Percentiles rank a stretch among this genome's conserved stretches.
Evolutionary conservation across 1,139 yeast genomes (phyloP).

Genomic region (Schwanniomyces etchellsii): DNA sequence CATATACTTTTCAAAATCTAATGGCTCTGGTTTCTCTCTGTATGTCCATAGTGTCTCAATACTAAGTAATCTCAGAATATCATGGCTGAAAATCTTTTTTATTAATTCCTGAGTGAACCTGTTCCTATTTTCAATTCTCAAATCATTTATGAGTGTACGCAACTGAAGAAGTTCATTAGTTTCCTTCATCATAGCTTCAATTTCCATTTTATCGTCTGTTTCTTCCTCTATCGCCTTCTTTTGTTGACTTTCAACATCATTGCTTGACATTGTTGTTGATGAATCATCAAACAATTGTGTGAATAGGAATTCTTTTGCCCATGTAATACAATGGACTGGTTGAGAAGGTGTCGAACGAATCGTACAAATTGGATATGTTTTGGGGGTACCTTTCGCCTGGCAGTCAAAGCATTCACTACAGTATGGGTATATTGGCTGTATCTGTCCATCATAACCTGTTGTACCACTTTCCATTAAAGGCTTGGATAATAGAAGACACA

Average conservation of each 20-base stretch:
- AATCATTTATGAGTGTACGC: conserved; percentile 38
- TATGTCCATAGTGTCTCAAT: conserved; percentile 80
- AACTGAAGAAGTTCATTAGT: conserved; percentile 70
- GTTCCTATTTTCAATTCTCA: conserved; percentile 11
- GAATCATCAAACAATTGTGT: conserved; percentile 68
- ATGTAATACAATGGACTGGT: conserved; percentile 93
- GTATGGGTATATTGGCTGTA: conserved; percentile 83
- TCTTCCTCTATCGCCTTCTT: conserved; percentile 40
- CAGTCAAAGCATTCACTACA: conserved; percentile 92
- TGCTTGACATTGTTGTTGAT: conserved; percentile 22
- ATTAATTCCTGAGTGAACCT: conserved; percentile 39
- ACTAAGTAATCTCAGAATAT: conserved; percentile 64
- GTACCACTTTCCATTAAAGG: conserved; percentile 94
- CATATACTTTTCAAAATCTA: conserved; percentile 26
- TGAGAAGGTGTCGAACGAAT: conserved; percentile 94
- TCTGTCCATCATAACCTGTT: conserved; percentile 90
- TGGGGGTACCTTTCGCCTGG: conserved; percentile 79
- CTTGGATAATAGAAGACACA: conserved; percentile 65
- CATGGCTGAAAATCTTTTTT: conserved; percentile 54
- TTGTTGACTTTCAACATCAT: conserved; percentile 7
- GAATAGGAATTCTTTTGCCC: conserved; percentile 93
- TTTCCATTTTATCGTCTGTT: conserved; percentile 61
- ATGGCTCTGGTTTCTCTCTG: conserved; percentile 62
- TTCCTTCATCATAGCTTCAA: conserved; percentile 64
- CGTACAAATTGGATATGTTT: conserved; percentile 92